phyloP scores from a whole-genome alignment of 768 basidiomycete genomes.

The Pholiota conissans region DNA sequence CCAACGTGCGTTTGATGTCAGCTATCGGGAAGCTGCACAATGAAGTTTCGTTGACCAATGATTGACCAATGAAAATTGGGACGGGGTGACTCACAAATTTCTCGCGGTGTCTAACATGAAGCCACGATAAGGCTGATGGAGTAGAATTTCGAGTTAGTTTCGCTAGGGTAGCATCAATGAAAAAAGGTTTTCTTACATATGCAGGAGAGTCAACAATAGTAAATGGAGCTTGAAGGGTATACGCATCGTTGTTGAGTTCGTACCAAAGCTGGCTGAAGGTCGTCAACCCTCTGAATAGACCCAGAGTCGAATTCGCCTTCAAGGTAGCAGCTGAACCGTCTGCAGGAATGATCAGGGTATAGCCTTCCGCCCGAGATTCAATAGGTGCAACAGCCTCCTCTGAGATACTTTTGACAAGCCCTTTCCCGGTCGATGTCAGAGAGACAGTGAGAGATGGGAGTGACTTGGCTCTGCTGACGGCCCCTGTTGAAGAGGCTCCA shows the following conservation, averaged over 20 bases:
- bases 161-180: too few species aligned
- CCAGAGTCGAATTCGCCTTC: conserved; percentile 63
- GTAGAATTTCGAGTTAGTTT: too few species aligned
- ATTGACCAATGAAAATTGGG: neutral
- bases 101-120: conserved; percentile 81
- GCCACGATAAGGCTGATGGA: conserved; percentile 76
- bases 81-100: conserved; percentile 52
- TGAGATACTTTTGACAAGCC: conserved; percentile 45
- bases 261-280: conserved; percentile 78
- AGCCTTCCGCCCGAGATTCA: conserved; percentile 59
- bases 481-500: conserved; percentile 47
- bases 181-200: conserved; percentile 68
- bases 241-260: conserved; percentile 46
- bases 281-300: conserved; percentile 70
- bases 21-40: conserved; percentile 52
- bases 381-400: conserved; percentile 52
- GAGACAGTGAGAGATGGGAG: conserved; percentile 47
- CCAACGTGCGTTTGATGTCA: conserved; percentile 68
- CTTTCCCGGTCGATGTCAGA: conserved; percentile 28
- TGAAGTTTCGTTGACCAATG: neutral
- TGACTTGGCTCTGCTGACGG: conserved; percentile 38
- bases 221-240: conserved; percentile 57
- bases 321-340: conserved; percentile 58
- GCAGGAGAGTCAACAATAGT: conserved; percentile 62
- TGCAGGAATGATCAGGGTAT: conserved; percentile 55